A percentile compares a stretch with the other conserved stretches of the same genome.
These are phyloP conservation scores for Trichothecium roseum DNA, from an alignment of 2,329 filamentous ascomycete genomes.

Conservation along the genomic window DNA sequence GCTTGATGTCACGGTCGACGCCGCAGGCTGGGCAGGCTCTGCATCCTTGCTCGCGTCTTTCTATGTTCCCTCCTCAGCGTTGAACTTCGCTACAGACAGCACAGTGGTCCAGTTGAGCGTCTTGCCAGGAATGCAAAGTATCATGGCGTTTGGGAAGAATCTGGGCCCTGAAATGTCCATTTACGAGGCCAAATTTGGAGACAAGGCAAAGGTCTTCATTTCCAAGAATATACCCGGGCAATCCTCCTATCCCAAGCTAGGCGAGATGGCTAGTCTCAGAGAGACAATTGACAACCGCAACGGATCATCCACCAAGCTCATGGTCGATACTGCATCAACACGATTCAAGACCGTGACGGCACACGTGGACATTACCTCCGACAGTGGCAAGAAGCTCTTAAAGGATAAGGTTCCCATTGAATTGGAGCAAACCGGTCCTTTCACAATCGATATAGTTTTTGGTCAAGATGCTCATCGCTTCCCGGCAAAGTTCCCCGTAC, in stretches of 20 bases:
- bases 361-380: slow-evolving; percentile 25
- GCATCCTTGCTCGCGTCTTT: slow-evolving; percentile 30
- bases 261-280: slow-evolving; percentile 13
- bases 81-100: slow-evolving; percentile 21
- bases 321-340: slow-evolving; percentile 14
- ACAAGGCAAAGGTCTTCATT: slow-evolving; percentile 21
- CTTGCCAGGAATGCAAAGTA: slow-evolving; percentile 12
- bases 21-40: slow-evolving; percentile 22
- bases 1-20: slow-evolving; percentile 22
- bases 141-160: slow-evolving; percentile 11
- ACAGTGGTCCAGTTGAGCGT: slow-evolving; percentile 21
- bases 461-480: slow-evolving; percentile 18
- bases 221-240: slow-evolving; percentile 26
- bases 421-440: slow-evolving; percentile 26
- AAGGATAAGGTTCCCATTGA: slow-evolving; percentile 24
- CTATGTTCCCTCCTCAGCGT: slow-evolving; percentile 22
- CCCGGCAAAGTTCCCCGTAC: slow-evolving; percentile 27
- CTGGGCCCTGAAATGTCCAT: slow-evolving; percentile 18
- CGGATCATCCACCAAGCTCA: slow-evolving; percentile 14
- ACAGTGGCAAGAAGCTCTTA: slow-evolving; percentile 23
- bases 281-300: slow-evolving; percentile 8
- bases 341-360: slow-evolving; percentile 25
- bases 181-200: slow-evolving; percentile 18
- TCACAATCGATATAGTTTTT: slow-evolving; percentile 29
- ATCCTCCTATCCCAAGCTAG: slow-evolving; percentile 13